phyloP scores from a whole-genome alignment of 352 stramenopile species.

The Phytophthora agathidicida region DNA sequence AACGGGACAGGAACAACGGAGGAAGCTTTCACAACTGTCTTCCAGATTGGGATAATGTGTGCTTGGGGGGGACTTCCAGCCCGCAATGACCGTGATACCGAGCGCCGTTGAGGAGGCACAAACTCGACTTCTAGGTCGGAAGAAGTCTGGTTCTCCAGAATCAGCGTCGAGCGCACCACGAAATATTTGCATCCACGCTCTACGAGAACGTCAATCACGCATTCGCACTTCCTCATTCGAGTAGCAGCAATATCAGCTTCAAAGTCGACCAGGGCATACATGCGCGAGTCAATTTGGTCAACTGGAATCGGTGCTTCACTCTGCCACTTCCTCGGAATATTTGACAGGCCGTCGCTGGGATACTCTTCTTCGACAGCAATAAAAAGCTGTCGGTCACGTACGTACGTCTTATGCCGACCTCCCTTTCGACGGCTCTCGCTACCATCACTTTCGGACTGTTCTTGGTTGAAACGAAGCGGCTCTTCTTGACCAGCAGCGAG shows the following conservation, averaged over 20 bases:
- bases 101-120: conserved; percentile 57
- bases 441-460: conserved; percentile 1
- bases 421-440: conserved; percentile 17
- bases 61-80: conserved; percentile 32
- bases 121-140: conserved; percentile 89
- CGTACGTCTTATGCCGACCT: conserved; percentile 20
- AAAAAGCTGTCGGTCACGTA: conserved; percentile 60
- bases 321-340: conserved; percentile 56
- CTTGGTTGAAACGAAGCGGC: conserved; percentile 59
- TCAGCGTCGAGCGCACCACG: conserved; percentile 79
- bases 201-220: conserved; percentile 85
- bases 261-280: conserved; percentile 80
- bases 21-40: conserved; percentile 61
- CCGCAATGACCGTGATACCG: conserved; percentile 41
- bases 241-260: conserved; percentile 51
- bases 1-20: conserved; percentile 72
- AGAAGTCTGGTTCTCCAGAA: conserved; percentile 85
- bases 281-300: conserved; percentile 83
- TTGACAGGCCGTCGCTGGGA: conserved; percentile 36
- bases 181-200: conserved; percentile 90
- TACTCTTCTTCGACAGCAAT: conserved; percentile 71
- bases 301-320: conserved; percentile 81
- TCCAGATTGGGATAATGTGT: conserved; percentile 69
- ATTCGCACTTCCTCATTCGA: conserved; percentile 80
- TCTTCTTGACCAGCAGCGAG: conserved; percentile 66